These are phyloP conservation scores for Aspergillus pseudoglaucus DNA, from an alignment of 2,329 filamentous ascomycete genomes.

Conservation along the genomic window DNA sequence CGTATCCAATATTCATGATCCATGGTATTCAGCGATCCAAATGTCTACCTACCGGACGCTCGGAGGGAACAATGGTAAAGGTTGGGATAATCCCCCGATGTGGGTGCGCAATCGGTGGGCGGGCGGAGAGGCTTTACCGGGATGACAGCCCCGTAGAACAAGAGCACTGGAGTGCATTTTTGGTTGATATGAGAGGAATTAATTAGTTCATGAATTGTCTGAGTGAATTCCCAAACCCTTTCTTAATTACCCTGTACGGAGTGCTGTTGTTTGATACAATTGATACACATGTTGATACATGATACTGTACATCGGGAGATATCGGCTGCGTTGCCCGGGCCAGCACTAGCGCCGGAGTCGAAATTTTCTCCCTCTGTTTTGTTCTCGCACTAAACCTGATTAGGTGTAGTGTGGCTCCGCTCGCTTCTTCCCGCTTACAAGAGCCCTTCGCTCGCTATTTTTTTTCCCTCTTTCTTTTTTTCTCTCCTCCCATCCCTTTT, in stretches of 20 bases:
- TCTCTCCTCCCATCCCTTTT: constrained; percentile 32
- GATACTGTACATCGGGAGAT: constrained; percentile 27
- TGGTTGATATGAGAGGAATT: too few relatives aligned
- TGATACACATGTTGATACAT: too few relatives aligned
- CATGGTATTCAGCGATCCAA: background rate
- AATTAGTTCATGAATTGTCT: background rate
- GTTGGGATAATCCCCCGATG: background rate
- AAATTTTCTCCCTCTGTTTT: constrained; percentile 12
- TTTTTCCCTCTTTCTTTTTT: constrained; percentile 34
- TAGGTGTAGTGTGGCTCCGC: constrained; percentile 19
- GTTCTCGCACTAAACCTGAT: background rate
- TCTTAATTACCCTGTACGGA: background rate
- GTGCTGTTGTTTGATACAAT: background rate
- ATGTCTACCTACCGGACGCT: background rate
- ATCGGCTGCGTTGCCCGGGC: constrained; percentile 27
- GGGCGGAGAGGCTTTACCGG: background rate
- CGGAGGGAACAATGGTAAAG: background rate
- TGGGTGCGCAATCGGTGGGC: background rate
- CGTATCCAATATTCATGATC: background rate
- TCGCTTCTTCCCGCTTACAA: constrained; percentile 34
- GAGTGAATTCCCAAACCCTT: background rate
- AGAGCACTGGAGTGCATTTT: too few relatives aligned
- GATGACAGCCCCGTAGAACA: too few relatives aligned
- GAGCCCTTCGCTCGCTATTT: constrained; percentile 29
- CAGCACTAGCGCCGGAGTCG: constrained; percentile 17